Evolutionary conservation across 306 rosid genomes (phyloP).

Genomic region (Casuarina glauca): DNA sequence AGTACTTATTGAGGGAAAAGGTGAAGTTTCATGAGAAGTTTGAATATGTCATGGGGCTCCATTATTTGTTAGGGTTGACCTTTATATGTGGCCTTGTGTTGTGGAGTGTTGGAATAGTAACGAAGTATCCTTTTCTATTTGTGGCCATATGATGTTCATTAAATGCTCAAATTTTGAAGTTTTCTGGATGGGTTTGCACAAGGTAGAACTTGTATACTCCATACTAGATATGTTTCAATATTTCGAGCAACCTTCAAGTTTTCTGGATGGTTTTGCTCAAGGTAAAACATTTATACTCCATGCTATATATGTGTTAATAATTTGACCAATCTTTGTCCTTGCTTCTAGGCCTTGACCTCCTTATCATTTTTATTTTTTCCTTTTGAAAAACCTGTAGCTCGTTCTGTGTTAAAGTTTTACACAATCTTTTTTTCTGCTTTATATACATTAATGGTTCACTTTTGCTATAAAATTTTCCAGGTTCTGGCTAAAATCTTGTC

Average conservation of each 20-base stretch:
- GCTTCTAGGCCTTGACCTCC: constrained; percentile 1
- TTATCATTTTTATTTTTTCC: background rate
- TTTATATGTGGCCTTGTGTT: background rate
- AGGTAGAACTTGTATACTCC: background rate
- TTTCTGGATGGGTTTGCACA: background rate
- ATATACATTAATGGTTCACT: constrained; percentile 20
- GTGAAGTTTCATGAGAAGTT: background rate
- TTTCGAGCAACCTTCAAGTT: background rate
- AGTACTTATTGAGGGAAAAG: background rate
- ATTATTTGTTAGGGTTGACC: background rate
- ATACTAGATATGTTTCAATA: background rate
- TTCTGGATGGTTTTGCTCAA: background rate
- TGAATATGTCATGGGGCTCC: background rate
- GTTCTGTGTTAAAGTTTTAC: background rate
- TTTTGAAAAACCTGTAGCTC: background rate
- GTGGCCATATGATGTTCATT: constrained; percentile 8
- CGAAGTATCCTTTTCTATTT: background rate
- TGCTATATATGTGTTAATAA: background rate
- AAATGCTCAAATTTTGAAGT: background rate
- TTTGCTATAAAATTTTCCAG: constrained; percentile 43
- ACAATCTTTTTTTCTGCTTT: constrained; percentile 5
- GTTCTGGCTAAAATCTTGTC: constrained; percentile 94
- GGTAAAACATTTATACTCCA: background rate
- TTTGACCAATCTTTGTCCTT: background rate
- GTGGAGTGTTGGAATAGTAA: constrained; percentile 6